Percentiles rank a stretch among this genome's conserved stretches.
Conservation (phyloP, 1,284 basidiomycete species). For the Waitea zeae region DNA sequence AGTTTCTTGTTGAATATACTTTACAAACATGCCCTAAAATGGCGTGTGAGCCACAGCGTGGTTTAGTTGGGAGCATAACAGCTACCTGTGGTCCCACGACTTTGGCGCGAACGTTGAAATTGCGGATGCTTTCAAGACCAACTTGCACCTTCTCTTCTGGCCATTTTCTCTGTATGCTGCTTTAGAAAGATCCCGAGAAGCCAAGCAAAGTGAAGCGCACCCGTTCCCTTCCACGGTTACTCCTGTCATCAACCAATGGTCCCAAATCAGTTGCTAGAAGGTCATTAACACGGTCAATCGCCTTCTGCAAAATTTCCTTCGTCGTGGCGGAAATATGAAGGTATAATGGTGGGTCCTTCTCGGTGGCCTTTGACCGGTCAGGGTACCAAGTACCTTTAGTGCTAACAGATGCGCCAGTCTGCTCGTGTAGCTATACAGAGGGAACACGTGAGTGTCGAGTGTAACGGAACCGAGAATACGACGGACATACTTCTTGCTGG, state of each 20-base stretch:
- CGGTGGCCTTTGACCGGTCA: conserved; percentile 75
- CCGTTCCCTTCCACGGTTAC: conserved; percentile 39
- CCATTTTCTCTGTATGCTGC: conserved; percentile 63
- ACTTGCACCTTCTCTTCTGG: conserved; percentile 88
- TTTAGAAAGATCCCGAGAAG: conserved; percentile 4
- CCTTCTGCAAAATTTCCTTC: conserved; percentile 65
- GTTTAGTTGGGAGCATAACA: conserved; percentile 7
- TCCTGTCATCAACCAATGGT: conserved; percentile 77
- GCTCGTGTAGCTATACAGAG: conserved; percentile 64
- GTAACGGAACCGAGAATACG: conserved; percentile 3
- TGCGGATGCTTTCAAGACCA: conserved; percentile 76
- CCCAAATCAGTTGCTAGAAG: conserved; percentile 77
- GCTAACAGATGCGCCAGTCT: conserved; percentile 79
- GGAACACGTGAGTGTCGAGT: neutral
- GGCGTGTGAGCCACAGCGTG: conserved; percentile 1
- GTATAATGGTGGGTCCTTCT: conserved; percentile 87
- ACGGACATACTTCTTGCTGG: conserved; percentile 62
- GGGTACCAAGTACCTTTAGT: conserved; percentile 94
- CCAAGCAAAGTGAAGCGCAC: conserved; percentile 4
- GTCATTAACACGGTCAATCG: conserved; percentile 74
- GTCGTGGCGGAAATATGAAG: conserved; percentile 83
- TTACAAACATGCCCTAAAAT: conserved; percentile 83
- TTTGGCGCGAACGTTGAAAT: conserved; percentile 96
- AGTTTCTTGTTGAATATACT: conserved; percentile 96
- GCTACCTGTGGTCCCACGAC: conserved; percentile 85